Percentiles rank a stretch among this genome's conserved stretches.
These are phyloP conservation scores for Xylariaceae sp. DNA, from an alignment of 2,329 filamentous ascomycete species.

Conservation along the genomic window DNA sequence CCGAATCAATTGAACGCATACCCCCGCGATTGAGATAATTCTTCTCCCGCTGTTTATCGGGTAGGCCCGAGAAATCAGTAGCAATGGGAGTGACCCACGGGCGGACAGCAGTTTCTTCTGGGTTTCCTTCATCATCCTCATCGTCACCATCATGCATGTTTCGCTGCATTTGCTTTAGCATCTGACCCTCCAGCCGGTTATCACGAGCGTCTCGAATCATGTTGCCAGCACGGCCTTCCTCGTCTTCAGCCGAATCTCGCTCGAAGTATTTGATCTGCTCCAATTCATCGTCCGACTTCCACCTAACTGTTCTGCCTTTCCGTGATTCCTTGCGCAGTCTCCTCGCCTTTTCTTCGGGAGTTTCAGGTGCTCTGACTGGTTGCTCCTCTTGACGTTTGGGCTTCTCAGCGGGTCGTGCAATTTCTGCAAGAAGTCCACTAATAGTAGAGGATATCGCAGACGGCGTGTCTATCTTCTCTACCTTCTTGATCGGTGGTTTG, in stretches of 20 bases:
- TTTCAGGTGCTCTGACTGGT: constrained; percentile 56
- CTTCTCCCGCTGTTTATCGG: constrained; percentile 43
- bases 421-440: constrained; percentile 50
- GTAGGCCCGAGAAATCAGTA: constrained; percentile 46
- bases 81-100: constrained; percentile 48
- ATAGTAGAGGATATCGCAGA: constrained; percentile 45
- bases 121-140: constrained; percentile 54
- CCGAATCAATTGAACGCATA: constrained; percentile 45
- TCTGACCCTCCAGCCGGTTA: constrained; percentile 69
- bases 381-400: constrained; percentile 35
- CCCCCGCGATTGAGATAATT: constrained; percentile 55
- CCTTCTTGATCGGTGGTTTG: constrained; percentile 41
- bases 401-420: constrained; percentile 49
- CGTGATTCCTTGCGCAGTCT: constrained; percentile 70
- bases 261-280: constrained; percentile 66
- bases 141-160: constrained; percentile 54
- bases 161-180: constrained; percentile 47
- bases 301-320: constrained; percentile 65
- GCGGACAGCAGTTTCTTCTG: constrained; percentile 49
- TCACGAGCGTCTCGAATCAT: constrained; percentile 70
- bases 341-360: constrained; percentile 61
- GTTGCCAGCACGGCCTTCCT: constrained; percentile 61
- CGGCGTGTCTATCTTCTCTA: constrained; percentile 32
- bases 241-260: constrained; percentile 68
- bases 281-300: constrained; percentile 64